phyloP scores from a whole-genome alignment of 2,329 filamentous ascomycete species.

The Magnaporthiopsis rhizophila region DNA sequence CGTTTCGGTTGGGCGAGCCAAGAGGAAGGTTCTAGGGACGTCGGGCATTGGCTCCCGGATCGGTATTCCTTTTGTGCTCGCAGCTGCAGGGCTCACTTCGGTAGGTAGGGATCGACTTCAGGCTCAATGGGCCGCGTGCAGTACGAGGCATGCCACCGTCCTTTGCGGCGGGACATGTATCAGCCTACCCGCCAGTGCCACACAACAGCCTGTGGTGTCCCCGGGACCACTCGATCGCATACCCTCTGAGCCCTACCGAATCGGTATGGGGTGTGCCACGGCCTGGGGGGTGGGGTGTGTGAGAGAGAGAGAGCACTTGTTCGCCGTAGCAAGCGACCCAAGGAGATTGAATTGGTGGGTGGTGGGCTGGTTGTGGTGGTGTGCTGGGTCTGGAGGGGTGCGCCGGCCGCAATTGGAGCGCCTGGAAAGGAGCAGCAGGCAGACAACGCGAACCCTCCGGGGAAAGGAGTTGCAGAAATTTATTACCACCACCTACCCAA shows the following conservation, averaged over 20 bases:
- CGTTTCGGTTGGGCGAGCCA: neutral
- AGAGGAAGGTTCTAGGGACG: neutral
- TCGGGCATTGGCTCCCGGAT: neutral
- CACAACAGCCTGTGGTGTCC: neutral
- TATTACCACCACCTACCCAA: no score
- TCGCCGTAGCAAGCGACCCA: no score
- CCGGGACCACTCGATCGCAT: neutral
- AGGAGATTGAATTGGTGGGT: no score
- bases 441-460: no score
- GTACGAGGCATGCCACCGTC: neutral
- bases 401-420: no score
- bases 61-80: neutral
- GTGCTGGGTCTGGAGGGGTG: no score
- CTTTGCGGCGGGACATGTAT: neutral
- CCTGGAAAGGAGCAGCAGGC: no score
- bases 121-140: neutral
- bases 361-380: no score
- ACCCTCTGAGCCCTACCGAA: neutral
- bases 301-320: no score
- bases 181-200: neutral
- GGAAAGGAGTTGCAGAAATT: no score
- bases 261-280: neutral
- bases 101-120: neutral
- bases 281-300: no score
- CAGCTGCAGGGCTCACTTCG: neutral